Conservation (phyloP, 805 yeast genomes). For the Lipomyces spencermartinsiae region DNA sequence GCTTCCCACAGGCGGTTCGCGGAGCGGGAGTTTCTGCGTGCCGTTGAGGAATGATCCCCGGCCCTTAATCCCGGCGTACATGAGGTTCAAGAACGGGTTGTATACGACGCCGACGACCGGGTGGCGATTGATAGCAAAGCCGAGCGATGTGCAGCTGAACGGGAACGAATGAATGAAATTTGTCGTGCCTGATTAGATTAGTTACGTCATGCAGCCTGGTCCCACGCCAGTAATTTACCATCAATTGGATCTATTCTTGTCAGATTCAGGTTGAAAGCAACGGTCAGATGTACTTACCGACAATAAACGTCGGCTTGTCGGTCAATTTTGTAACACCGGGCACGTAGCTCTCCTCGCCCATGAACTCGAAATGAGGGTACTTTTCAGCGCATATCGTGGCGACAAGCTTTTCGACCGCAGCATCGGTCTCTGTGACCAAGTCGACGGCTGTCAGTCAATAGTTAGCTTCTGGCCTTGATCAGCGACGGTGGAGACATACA, state of each 20-base stretch:
- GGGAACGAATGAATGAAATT: conserved; percentile 70
- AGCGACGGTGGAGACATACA: conserved; percentile 26
- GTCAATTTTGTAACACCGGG: conserved; percentile 56
- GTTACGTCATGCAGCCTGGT: background rate
- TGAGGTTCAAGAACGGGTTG: conserved; percentile 61
- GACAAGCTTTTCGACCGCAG: conserved; percentile 58
- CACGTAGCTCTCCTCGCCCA: conserved; percentile 67
- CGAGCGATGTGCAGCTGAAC: conserved; percentile 65
- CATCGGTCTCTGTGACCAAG: conserved; percentile 66
- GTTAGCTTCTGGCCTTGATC: background rate
- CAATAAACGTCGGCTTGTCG: conserved; percentile 64
- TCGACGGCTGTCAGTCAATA: conserved; percentile 53
- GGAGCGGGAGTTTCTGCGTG: conserved; percentile 51
- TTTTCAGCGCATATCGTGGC: conserved; percentile 43
- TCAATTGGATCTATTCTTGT: conserved; percentile 39
- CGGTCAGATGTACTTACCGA: conserved; percentile 53
- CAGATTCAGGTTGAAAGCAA: background rate
- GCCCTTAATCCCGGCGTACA: conserved; percentile 63
- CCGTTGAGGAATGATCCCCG: conserved; percentile 60
- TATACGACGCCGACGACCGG: conserved; percentile 71
- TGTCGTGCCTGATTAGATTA: conserved; percentile 56
- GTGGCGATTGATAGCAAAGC: conserved; percentile 55
- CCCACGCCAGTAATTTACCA: conserved; percentile 18
- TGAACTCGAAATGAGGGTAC: conserved; percentile 59
- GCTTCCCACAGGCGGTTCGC: conserved; percentile 38